A percentile compares a stretch with the other conserved stretches of the same genome.
These are phyloP conservation scores for Aureobasidium vineae DNA, from an alignment of 2,329 filamentous ascomycete genomes.

Conservation along the genomic window DNA sequence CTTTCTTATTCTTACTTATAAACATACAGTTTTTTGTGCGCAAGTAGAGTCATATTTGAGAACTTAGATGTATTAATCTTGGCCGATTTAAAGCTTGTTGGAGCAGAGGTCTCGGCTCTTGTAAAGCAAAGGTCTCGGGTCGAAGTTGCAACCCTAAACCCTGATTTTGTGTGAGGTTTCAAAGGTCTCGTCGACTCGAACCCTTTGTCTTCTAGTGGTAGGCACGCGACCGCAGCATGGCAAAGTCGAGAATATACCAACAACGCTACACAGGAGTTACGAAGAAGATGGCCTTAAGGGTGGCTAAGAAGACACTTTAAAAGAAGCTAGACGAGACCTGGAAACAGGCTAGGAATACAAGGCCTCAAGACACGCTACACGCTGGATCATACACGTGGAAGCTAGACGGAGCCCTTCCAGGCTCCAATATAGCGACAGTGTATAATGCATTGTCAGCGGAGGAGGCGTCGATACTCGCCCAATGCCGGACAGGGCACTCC, in stretches of 20 bases:
- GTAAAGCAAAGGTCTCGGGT: not conserved
- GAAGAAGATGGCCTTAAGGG: too few species aligned
- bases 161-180: not conserved
- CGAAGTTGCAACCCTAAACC: not conserved
- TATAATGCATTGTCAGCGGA: not conserved
- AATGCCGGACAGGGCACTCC: not conserved
- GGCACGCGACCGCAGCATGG: too few species aligned
- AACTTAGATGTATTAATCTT: not conserved
- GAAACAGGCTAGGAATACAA: too few species aligned
- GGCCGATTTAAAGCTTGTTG: not conserved
- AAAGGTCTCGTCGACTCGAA: not conserved
- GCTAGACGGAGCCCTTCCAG: slow-evolving; percentile 1
- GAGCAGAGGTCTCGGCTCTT: not conserved
- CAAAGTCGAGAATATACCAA: too few species aligned
- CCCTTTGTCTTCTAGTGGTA: not conserved
- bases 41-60: not conserved
- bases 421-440: not conserved
- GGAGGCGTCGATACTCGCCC: not conserved
- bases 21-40: not conserved
- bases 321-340: too few species aligned
- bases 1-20: not conserved
- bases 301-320: too few species aligned
- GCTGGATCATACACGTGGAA: not conserved
- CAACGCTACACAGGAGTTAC: too few species aligned
- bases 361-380: too few species aligned